Base-by-base conservation (phyloP, 495 filamentous ascomycete genomes). In the Xylaria flabelliformis region DNA sequence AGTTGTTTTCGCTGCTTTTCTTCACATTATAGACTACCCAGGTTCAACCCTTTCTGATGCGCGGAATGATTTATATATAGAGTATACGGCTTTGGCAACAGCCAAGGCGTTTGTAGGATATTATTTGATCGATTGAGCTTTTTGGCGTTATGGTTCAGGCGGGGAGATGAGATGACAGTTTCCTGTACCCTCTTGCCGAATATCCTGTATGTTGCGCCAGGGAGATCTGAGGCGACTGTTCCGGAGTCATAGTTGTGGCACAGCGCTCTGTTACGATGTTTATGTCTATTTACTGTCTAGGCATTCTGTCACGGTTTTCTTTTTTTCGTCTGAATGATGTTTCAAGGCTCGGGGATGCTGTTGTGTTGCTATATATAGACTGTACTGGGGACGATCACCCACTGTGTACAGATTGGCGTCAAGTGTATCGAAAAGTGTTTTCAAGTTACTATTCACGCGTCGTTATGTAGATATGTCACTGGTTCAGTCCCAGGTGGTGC, bases 391-490 rank as follows among this genome's bases (percentile, higher is more conserved):
- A 32, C 50, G 17, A 64, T 10, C 32, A 24, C 46, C 58, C 58
- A 39, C 3, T 55, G 59, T 71, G 69, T 64, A 56, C 59, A 56
- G 59, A 64, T 12, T 56, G 46, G 67, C 24, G 67, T 69, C 53
- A 34, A 61, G 65, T 67, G 65, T 67, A 67, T 56, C 32, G 48
- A 67, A 67, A 67, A 67, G 65, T 67, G 65, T 67, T 67, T 67
- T 67, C 3, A 56, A 56, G 65, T 13, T 19, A 6, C 21, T 44
- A n/a, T 51, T 41, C 17, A 55, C 13, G 29, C 5, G 21, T 42
- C 21, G 7, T n/a, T 67, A 51, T 55, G 36, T 67, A 67, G 44
- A 50, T 32, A 51, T 39, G 36, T 39, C 29, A 64, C 61, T 64
- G n/a, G 61, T 44, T 64, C 10, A 32, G 12, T 64, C 39, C 21